Percentiles rank a stretch among this genome's conserved stretches.
These are phyloP conservation scores for Suillus decipiens DNA, from an alignment of 768 basidiomycete species.

Conservation along the genomic window DNA sequence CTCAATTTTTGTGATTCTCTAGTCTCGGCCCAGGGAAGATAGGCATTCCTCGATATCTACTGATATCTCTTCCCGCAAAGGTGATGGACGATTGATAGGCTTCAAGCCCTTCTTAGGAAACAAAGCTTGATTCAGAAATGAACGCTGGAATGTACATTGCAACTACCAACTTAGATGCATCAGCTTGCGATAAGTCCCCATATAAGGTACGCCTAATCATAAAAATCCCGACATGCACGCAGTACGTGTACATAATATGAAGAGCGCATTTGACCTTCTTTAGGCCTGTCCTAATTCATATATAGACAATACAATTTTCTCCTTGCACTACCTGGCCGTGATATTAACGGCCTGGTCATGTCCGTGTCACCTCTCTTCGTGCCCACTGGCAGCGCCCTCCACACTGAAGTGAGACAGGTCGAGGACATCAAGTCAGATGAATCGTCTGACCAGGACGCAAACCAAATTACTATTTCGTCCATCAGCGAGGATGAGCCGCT, in stretches of 20 bases:
- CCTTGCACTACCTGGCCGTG: background rate
- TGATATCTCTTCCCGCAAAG: background rate
- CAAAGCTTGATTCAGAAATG: background rate
- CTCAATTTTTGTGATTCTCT: background rate
- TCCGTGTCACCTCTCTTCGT: slow-evolving; percentile 8
- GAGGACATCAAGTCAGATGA: slow-evolving; percentile 14
- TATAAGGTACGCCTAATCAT: background rate
- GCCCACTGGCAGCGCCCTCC: background rate
- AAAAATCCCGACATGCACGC: background rate
- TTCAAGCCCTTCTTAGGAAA: background rate
- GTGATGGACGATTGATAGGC: background rate
- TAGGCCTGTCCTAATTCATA: background rate
- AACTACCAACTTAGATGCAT: background rate
- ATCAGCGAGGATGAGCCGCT: slow-evolving; percentile 59
- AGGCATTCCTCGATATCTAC: background rate
- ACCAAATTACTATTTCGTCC: slow-evolving; percentile 39
- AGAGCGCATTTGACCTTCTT: background rate
- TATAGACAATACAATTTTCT: no score
- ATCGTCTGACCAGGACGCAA: slow-evolving; percentile 5
- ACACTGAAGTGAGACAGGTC: slow-evolving; percentile 11
- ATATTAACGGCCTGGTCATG: slow-evolving; percentile 16
- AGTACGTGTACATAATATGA: background rate
- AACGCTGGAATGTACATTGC: background rate
- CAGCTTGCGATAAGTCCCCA: background rate
- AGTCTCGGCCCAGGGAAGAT: background rate